These are phyloP conservation scores for Backusella australiensis DNA, from an alignment of 192 early-diverging fungal genomes.

Conservation along the genomic window DNA sequence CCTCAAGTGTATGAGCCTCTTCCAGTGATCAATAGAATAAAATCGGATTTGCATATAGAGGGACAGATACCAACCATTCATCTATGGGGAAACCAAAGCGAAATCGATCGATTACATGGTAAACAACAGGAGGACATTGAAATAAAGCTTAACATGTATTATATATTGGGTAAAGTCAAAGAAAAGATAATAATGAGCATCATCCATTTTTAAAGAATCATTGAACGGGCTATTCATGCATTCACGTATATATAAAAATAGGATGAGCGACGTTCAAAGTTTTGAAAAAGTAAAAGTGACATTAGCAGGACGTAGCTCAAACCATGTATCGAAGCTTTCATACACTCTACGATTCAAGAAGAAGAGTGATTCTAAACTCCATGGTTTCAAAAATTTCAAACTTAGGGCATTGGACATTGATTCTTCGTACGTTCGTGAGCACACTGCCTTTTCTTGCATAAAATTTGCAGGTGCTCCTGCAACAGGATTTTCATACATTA, in stretches of 20 bases:
- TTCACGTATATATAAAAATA: neutral
- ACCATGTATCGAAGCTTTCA: neutral
- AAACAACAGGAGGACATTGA: neutral
- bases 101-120: neutral
- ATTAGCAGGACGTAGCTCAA: neutral
- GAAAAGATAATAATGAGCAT: too few species aligned
- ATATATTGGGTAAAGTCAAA: slow-evolving; percentile 4
- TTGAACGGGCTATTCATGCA: too few species aligned
- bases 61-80: slow-evolving; percentile 11
- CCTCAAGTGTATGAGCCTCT: neutral
- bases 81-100: neutral
- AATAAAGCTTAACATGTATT: neutral
- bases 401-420: neutral
- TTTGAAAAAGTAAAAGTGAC: neutral
- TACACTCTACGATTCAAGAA: neutral
- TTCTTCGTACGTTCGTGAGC: neutral
- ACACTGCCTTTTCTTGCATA: neutral
- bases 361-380: neutral
- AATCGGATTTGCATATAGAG: neutral
- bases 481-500: neutral
- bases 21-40: neutral
- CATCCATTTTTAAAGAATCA: too few species aligned
- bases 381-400: neutral
- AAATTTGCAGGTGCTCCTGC: neutral
- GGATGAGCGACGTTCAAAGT: neutral